Evolutionary conservation across 352 stramenopile species (phyloP).

Genomic region (Pythium pectinolyticum): DNA sequence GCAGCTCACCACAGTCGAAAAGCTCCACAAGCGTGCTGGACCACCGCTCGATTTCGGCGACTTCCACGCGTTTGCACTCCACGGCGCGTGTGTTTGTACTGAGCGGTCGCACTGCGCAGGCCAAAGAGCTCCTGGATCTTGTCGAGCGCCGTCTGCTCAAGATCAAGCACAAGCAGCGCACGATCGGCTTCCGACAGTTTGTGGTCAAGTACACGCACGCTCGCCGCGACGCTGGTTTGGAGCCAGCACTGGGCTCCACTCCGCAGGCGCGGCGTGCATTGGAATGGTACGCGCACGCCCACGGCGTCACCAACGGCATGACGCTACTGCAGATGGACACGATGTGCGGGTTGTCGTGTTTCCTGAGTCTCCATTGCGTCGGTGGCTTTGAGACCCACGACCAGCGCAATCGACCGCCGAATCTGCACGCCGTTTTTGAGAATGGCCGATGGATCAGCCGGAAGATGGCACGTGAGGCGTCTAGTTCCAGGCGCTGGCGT

Average conservation of each 20-base stretch:
- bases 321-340: neutral
- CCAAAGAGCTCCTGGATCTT: conserved; percentile 11
- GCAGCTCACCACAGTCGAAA: neutral
- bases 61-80: conserved; percentile 5
- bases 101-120: neutral
- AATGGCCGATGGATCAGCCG: too few species aligned
- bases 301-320: neutral
- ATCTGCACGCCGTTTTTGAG: too few species aligned
- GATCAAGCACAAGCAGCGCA: conserved; percentile 10
- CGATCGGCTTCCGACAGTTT: conserved; percentile 2
- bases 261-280: neutral
- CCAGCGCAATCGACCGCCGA: too few species aligned
- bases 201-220: neutral
- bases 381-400: neutral
- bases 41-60: conserved; percentile 1
- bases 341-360: neutral
- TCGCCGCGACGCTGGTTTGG: neutral
- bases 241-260: neutral
- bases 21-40: conserved; percentile 2
- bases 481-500: too few species aligned
- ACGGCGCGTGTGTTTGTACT: conserved; percentile 1
- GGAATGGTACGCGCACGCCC: conserved; percentile 2
- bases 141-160: conserved; percentile 16
- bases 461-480: too few species aligned
- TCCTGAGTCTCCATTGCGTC: neutral